Conservation (phyloP, 495 filamentous ascomycete species). For the Aspergillus ostianus region DNA sequence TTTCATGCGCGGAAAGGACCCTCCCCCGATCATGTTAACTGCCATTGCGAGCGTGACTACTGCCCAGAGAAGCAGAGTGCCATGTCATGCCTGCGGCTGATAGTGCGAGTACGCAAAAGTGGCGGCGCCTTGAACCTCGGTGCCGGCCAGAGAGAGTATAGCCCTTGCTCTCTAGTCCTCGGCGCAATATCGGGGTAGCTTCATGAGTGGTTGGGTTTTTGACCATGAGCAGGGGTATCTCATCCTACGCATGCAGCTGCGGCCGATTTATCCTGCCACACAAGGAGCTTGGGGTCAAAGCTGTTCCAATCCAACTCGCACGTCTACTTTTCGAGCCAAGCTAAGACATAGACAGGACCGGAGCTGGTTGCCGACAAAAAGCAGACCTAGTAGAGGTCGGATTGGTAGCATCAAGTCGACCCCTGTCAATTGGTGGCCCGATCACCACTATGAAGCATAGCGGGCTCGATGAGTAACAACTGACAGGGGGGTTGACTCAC, state of each 20-base stretch:
- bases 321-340: too few species aligned
- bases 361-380: too few species aligned
- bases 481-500: too few species aligned
- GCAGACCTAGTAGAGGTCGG: too few species aligned
- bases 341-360: too few species aligned
- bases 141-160: slow-evolving; percentile 24
- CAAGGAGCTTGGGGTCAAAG: neutral
- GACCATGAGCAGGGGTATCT: neutral
- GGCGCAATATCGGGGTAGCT: neutral
- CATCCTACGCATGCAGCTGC: neutral
- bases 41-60: slow-evolving; percentile 33
- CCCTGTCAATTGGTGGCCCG: too few species aligned
- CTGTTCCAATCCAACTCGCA: neutral
- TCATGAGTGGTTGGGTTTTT: neutral
- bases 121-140: slow-evolving; percentile 43
- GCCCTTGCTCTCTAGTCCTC: too few species aligned
- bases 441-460: too few species aligned
- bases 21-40: slow-evolving; percentile 41
- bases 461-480: too few species aligned
- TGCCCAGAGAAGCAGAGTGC: slow-evolving; percentile 44
- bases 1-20: slow-evolving; percentile 44
- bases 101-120: slow-evolving; percentile 37
- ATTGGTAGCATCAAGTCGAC: neutral
- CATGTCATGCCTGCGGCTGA: slow-evolving; percentile 37
- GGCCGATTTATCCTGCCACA: neutral